Percentiles rank a stretch among this genome's conserved stretches.
These are phyloP conservation scores for Neofusicoccum cordaticola DNA, from an alignment of 2,329 filamentous ascomycete genomes.

Conservation along the genomic window DNA sequence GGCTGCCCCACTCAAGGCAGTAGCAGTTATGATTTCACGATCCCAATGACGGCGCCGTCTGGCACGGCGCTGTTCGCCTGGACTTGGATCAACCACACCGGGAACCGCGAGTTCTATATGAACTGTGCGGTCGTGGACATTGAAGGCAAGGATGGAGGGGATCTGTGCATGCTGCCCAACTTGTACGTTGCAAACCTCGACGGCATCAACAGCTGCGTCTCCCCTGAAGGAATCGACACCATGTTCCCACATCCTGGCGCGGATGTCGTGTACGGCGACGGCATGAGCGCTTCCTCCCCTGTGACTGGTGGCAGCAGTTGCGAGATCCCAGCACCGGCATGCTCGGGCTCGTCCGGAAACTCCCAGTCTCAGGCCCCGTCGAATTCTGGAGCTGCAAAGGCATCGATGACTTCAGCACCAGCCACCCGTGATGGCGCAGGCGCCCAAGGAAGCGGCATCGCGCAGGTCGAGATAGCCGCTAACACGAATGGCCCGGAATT, in stretches of 20 bases:
- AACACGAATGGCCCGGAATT: neutral
- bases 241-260: conserved; percentile 43
- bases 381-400: neutral
- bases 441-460: neutral
- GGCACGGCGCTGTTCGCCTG: conserved; percentile 66
- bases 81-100: conserved; percentile 69
- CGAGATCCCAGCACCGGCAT: conserved; percentile 24
- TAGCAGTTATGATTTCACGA: conserved; percentile 60
- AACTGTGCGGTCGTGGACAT: conserved; percentile 74
- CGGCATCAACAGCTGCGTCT: conserved; percentile 40
- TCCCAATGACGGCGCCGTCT: conserved; percentile 63
- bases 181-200: conserved; percentile 45
- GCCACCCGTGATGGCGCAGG: neutral
- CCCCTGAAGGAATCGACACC: conserved; percentile 35
- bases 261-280: conserved; percentile 39
- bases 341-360: neutral
- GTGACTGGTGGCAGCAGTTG: conserved; percentile 27
- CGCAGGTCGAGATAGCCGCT: neutral
- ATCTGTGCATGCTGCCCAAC: conserved; percentile 37
- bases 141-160: conserved; percentile 23
- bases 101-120: conserved; percentile 85
- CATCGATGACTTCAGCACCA: neutral
- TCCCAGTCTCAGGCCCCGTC: neutral
- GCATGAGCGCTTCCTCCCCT: conserved; percentile 27
- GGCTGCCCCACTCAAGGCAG: conserved; percentile 49